A percentile compares a stretch with the other conserved stretches of the same genome.
Conservation (phyloP, 2,329 filamentous ascomycete species). For the Xylaria sp. region DNA sequence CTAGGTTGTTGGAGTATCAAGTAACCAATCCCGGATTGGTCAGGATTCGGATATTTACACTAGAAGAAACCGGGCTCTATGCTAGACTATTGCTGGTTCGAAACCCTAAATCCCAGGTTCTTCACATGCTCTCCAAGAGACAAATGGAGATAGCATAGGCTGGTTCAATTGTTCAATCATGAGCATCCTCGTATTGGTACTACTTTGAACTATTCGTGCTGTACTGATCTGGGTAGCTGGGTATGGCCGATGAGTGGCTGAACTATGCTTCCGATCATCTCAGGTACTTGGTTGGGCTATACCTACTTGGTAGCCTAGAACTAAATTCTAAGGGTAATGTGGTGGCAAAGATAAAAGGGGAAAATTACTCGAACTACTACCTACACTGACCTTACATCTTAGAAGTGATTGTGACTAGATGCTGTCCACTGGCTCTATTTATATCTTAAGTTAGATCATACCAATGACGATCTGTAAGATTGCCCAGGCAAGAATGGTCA, state of each 20-base stretch:
- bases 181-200: too few species aligned
- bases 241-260: background rate
- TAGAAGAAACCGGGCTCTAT: background rate
- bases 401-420: background rate
- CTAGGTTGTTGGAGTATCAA: background rate
- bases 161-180: too few species aligned
- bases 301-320: background rate
- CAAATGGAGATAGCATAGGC: too few species aligned
- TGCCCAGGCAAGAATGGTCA: too few species aligned
- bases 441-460: constrained; percentile 1
- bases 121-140: background rate
- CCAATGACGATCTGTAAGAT: background rate
- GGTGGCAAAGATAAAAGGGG: background rate
- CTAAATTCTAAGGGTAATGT: background rate
- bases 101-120: constrained; percentile 3
- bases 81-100: background rate
- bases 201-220: too few species aligned
- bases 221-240: background rate
- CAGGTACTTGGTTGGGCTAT: background rate
- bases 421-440: constrained; percentile 11
- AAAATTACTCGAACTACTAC: background rate
- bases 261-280: background rate
- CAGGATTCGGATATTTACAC: background rate
- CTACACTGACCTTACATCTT: too few species aligned
- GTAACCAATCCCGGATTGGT: background rate